phyloP scores from a whole-genome alignment of 768 basidiomycete species.

The Dioszegia aurantiaca region DNA sequence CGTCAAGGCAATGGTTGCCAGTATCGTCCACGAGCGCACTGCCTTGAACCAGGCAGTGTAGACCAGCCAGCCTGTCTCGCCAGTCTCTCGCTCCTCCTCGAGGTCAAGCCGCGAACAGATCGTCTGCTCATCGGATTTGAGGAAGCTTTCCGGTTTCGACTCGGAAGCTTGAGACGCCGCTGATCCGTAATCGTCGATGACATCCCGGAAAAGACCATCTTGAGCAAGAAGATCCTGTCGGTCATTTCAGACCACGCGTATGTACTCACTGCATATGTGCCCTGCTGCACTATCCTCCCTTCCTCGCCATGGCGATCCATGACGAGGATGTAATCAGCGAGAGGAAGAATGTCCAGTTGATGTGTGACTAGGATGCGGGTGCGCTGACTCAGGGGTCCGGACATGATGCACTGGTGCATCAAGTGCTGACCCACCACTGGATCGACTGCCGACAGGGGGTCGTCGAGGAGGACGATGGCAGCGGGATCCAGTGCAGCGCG shows the following conservation, averaged over 20 bases:
- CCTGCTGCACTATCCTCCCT: conserved; percentile 61
- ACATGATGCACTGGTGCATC: conserved; percentile 61
- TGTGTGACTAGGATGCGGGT: conserved; percentile 63
- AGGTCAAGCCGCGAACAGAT: conserved; percentile 14
- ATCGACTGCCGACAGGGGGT: conserved; percentile 69
- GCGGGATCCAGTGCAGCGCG: conserved; percentile 37
- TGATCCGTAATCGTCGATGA: conserved; percentile 54
- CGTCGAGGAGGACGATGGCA: conserved; percentile 50
- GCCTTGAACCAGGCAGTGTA: conserved; percentile 58
- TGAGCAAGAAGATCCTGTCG: conserved; percentile 22
- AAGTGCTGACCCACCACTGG: conserved; percentile 70
- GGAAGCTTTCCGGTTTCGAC: background rate
- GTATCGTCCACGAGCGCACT: conserved; percentile 56
- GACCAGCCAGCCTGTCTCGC: conserved; percentile 58
- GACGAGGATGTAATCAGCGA: conserved; percentile 47
- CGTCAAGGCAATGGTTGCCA: conserved; percentile 56
- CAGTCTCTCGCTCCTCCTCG: conserved; percentile 60
- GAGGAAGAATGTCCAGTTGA: conserved; percentile 47
- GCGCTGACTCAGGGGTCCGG: conserved; percentile 56
- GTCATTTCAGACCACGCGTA: background rate
- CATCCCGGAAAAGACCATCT: conserved; percentile 39
- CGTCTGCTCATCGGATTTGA: conserved; percentile 51
- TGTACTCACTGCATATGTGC: conserved; percentile 57
- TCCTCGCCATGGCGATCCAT: conserved; percentile 36
- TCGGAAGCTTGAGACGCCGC: conserved; percentile 38